A percentile compares a stretch with the other conserved stretches of the same genome.
Evolutionary conservation across 176 grass and related monocot species (phyloP).

Genomic region (Carex cristatella): DNA sequence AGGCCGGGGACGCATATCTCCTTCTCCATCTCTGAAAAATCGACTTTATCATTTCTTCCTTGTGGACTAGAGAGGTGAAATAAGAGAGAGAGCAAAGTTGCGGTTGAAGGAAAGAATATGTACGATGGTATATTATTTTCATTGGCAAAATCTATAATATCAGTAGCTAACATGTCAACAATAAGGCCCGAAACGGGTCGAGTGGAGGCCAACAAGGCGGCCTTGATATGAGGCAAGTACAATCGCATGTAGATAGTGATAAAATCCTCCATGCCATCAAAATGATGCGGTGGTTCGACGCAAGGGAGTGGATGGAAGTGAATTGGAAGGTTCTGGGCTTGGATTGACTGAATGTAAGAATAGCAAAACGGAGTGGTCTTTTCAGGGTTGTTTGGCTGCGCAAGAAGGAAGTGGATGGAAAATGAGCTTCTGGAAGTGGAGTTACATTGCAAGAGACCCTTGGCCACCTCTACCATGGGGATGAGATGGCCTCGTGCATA

Average conservation of each 20-base stretch:
- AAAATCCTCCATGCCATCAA: constrained; percentile 9
- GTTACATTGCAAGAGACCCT: constrained; percentile 23
- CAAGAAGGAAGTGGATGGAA: constrained; percentile 32
- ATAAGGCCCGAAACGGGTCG: no score
- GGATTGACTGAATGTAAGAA: constrained; percentile 17
- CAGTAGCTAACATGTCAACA: no score
- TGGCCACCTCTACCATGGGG: constrained; percentile 26
- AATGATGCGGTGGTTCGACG: constrained; percentile 18
- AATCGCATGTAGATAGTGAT: neutral
- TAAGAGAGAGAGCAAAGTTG: no score
- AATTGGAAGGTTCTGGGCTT: neutral
- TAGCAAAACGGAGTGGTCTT: neutral
- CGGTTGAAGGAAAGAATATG: no score
- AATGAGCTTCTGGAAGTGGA: constrained; percentile 5
- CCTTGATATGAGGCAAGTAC: constrained; percentile 30
- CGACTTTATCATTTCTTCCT: no score
- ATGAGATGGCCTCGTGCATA: constrained; percentile 37
- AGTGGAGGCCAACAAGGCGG: neutral
- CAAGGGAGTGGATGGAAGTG: constrained; percentile 25
- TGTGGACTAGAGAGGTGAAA: no score
- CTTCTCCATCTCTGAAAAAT: no score
- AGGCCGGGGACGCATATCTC: no score
- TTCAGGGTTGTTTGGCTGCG: constrained; percentile 2
- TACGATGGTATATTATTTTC: no score
- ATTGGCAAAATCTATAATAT: no score